These are phyloP conservation scores for Bjerkandera adusta DNA, from an alignment of 1,284 basidiomycete species.

Conservation along the genomic window DNA sequence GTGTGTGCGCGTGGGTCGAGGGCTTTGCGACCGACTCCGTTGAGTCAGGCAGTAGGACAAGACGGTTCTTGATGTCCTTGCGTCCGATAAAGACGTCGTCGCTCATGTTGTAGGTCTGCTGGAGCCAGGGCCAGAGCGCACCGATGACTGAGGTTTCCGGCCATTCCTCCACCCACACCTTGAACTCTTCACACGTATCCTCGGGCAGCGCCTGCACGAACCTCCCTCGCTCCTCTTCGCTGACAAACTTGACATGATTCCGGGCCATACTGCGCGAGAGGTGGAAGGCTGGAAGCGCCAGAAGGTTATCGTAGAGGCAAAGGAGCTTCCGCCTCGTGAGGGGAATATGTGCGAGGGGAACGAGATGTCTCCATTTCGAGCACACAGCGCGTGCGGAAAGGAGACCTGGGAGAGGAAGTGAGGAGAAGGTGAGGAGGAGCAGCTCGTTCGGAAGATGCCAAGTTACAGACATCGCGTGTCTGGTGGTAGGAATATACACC, in stretches of 20 bases:
- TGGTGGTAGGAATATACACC: no score
- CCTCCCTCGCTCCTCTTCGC: constrained; percentile 5
- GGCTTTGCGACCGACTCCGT: constrained; percentile 1
- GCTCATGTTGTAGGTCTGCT: constrained; percentile 16
- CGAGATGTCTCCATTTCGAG: constrained; percentile 12
- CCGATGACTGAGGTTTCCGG: constrained; percentile 12
- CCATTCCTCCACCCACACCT: constrained; percentile 16
- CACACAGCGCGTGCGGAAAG: constrained; percentile 10
- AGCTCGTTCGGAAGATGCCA: constrained; percentile 16
- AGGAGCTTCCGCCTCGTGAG: constrained; percentile 12
- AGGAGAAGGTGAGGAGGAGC: constrained; percentile 11
- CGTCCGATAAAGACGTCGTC: constrained; percentile 12
- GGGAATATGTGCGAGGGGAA: constrained; percentile 10
- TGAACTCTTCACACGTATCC: constrained; percentile 13
- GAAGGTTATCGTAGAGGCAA: constrained; percentile 11
- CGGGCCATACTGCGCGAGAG: constrained; percentile 10
- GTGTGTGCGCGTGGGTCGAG: constrained; percentile 9
- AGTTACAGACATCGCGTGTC: no score
- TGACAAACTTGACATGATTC: constrained; percentile 2
- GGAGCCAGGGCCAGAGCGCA: constrained; percentile 14
- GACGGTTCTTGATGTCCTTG: constrained; percentile 11
- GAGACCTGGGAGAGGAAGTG: constrained; percentile 10
- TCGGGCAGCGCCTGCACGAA: constrained; percentile 11
- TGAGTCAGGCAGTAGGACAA: no score
- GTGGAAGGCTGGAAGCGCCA: constrained; percentile 12